Evolutionary conservation across 2,329 filamentous ascomycete species (phyloP).

Genomic region (Lasiodiplodia citricola): DNA sequence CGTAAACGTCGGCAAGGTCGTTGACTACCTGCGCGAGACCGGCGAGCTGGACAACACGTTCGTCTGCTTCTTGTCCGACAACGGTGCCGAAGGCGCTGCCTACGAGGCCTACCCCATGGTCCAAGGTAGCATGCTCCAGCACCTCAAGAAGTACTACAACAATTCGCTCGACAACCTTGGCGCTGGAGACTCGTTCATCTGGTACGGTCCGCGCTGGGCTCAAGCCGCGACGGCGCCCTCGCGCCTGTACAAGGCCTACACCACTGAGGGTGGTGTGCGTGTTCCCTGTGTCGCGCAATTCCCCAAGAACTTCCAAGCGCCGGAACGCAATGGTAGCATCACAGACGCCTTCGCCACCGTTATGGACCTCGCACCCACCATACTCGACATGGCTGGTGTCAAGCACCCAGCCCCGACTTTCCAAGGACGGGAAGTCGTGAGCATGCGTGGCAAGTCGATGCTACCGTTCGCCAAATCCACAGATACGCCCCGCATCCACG

Average conservation of each 20-base stretch:
- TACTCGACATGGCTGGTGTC: conserved; percentile 55
- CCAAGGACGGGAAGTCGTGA: conserved; percentile 56
- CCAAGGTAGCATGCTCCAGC: conserved; percentile 58
- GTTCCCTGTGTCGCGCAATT: conserved; percentile 57
- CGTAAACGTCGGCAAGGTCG: conserved; percentile 63
- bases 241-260: conserved; percentile 54
- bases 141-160: conserved; percentile 63
- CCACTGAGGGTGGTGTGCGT: conserved; percentile 57
- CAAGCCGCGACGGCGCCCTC: conserved; percentile 59
- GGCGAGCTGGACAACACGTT: conserved; percentile 69
- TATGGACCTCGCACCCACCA: conserved; percentile 50
- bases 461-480: conserved; percentile 46
- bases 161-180: conserved; percentile 65
- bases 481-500: conserved; percentile 50
- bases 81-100: conserved; percentile 65
- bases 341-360: conserved; percentile 57
- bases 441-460: conserved; percentile 59
- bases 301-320: conserved; percentile 20
- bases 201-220: conserved; percentile 65
- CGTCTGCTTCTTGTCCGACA: conserved; percentile 68
- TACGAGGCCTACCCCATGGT: conserved; percentile 66
- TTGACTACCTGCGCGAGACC: conserved; percentile 60
- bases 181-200: conserved; percentile 62
- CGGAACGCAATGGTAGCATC: conserved; percentile 42
- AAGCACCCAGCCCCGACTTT: conserved; percentile 61